Conservation (phyloP, 1,284 basidiomycete species). For the Ustilago curta region DNA sequence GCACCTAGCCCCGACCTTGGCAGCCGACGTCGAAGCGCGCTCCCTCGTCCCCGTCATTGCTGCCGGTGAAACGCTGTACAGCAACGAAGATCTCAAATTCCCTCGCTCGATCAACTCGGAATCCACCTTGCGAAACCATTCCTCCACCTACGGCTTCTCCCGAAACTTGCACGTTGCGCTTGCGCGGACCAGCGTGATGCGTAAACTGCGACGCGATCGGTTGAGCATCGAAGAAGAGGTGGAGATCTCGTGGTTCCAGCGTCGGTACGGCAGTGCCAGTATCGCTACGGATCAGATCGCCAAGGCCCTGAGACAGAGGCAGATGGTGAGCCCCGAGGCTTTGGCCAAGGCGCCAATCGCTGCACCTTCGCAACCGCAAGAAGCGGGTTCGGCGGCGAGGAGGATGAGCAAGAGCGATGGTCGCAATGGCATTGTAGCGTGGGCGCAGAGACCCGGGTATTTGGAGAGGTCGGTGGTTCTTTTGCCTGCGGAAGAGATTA, state of each 20-base stretch:
- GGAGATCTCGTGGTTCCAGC: constrained; percentile 62
- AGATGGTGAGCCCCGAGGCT: constrained; percentile 54
- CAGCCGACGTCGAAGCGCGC: constrained; percentile 23
- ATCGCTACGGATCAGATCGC: constrained; percentile 47
- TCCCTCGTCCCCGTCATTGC: constrained; percentile 32
- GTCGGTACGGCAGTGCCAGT: constrained; percentile 48
- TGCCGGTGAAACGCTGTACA: constrained; percentile 20
- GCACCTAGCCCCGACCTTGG: constrained; percentile 42
- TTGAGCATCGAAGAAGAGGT: constrained; percentile 51
- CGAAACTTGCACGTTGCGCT: constrained; percentile 50
- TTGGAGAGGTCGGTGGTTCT: constrained; percentile 16
- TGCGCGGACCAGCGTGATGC: constrained; percentile 51
- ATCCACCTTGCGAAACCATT: constrained; percentile 29
- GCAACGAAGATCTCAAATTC: constrained; percentile 45
- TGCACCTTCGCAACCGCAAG: constrained; percentile 4
- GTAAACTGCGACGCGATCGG: constrained; percentile 37
- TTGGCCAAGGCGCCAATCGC: constrained; percentile 52
- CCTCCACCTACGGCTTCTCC: constrained; percentile 33
- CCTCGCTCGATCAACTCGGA: constrained; percentile 57
- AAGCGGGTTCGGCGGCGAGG: constrained; percentile 1
- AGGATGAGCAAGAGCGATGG: constrained; percentile 13
- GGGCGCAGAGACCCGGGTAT: constrained; percentile 36
- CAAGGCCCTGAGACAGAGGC: constrained; percentile 37
- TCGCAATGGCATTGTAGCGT: constrained; percentile 39
- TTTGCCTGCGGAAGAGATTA: constrained; percentile 26